Evolutionary conservation across 441 rosid species (phyloP).

Genomic region (Viola pubescens): DNA sequence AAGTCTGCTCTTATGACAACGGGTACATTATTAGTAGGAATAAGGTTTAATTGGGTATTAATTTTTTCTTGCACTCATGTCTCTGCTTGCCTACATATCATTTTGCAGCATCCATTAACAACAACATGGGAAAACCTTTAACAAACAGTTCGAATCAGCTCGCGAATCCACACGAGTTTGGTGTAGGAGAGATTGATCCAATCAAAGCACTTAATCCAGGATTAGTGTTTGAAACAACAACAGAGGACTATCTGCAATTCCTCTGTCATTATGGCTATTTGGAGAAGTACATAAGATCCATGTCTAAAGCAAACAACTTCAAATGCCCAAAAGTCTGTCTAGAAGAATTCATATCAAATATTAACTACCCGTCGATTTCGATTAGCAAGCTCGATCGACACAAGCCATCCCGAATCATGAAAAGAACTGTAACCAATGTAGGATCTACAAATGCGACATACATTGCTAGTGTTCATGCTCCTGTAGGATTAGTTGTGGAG

Average conservation of each 20-base stretch:
- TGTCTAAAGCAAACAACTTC: conserved; percentile 35
- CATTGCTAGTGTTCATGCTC: conserved; percentile 30
- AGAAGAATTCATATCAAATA: conserved; percentile 37
- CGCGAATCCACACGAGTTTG: conserved; percentile 56
- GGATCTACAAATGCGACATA: conserved; percentile 50
- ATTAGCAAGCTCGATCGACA: conserved; percentile 35
- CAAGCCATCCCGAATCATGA: conserved; percentile 19
- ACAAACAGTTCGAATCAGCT: conserved; percentile 31
- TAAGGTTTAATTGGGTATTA: neutral
- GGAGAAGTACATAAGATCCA: conserved; percentile 32
- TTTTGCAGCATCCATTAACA: conserved; percentile 40
- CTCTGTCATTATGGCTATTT: conserved; percentile 55
- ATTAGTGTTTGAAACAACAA: conserved; percentile 50
- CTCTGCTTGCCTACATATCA: neutral
- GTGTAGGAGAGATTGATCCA: conserved; percentile 62
- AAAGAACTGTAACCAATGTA: conserved; percentile 54
- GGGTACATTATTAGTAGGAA: conserved; percentile 20
- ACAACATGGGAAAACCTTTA: conserved; percentile 40
- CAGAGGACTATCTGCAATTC: conserved; percentile 42
- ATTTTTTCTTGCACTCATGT: neutral
- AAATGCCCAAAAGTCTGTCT: conserved; percentile 35
- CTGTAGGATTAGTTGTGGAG: conserved; percentile 42
- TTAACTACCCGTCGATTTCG: conserved; percentile 79
- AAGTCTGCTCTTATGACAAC: conserved; percentile 85
- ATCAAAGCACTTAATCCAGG: conserved; percentile 60